A percentile compares a stretch with the other conserved stretches of the same genome.
Conservation (phyloP, 306 rosid species). For the Medicago arabica region DNA sequence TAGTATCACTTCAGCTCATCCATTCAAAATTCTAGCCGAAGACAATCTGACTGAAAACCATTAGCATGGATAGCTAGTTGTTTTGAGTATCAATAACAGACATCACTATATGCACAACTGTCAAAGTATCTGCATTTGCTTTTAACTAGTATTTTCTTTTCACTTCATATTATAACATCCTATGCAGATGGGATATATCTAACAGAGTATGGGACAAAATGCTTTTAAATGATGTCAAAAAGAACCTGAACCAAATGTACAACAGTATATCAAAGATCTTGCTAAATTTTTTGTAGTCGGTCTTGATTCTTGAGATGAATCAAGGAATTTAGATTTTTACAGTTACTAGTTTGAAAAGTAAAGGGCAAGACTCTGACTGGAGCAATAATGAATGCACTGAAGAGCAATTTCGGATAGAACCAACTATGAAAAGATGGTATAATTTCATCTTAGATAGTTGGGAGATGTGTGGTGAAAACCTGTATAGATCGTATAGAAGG, state of each 20-base stretch:
- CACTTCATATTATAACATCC: slow-evolving; percentile 22
- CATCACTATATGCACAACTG: slow-evolving; percentile 8
- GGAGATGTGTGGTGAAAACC: too few species aligned
- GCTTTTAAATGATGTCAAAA: slow-evolving; percentile 1
- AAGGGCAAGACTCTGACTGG: slow-evolving; percentile 7
- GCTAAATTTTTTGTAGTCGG: slow-evolving; percentile 2
- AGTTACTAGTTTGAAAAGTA: slow-evolving; percentile 29
- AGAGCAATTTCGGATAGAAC: too few species aligned
- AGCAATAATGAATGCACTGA: slow-evolving; percentile 1
- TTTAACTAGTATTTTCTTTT: slow-evolving; percentile 18
- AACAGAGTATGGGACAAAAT: slow-evolving; percentile 11
- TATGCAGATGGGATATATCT: neutral
- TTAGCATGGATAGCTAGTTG: neutral
- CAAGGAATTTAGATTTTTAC: slow-evolving; percentile 11
- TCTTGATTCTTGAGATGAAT: slow-evolving; percentile 20
- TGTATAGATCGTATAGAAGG: neutral
- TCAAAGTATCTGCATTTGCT: neutral
- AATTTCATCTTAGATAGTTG: too few species aligned
- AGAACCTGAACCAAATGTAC: slow-evolving; percentile 28
- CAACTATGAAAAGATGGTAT: too few species aligned
- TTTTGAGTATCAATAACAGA: slow-evolving; percentile 3
- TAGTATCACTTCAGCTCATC: slow-evolving; percentile 14
- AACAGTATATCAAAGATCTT: slow-evolving; percentile 5
- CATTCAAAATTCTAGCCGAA: slow-evolving; percentile 22
- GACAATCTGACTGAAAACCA: slow-evolving; percentile 31